Percentiles rank a stretch among this genome's conserved stretches.
These are phyloP conservation scores for Candida sp. DNA, from an alignment of 1,139 yeast species.

Conservation along the genomic window DNA sequence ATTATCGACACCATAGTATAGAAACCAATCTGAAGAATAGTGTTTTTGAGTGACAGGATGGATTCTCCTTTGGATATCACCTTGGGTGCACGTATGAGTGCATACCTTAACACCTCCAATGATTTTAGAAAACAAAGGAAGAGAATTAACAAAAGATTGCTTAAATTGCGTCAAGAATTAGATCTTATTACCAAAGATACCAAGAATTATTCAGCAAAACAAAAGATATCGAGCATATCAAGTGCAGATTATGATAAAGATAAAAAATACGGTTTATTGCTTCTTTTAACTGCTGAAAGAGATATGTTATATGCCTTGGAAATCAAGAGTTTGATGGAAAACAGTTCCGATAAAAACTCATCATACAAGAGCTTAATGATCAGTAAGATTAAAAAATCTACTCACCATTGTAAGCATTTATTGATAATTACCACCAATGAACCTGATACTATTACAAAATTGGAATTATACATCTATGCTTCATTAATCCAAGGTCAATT, in stretches of 20 bases:
- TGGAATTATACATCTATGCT: slow-evolving; percentile 61
- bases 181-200: slow-evolving; percentile 58
- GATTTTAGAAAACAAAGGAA: slow-evolving; percentile 51
- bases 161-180: slow-evolving; percentile 55
- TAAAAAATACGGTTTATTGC: slow-evolving; percentile 42
- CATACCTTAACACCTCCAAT: slow-evolving; percentile 48
- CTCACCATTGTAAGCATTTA: slow-evolving; percentile 41
- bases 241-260: slow-evolving; percentile 47
- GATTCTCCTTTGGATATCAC: slow-evolving; percentile 42
- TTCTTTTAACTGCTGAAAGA: slow-evolving; percentile 61
- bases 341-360: slow-evolving; percentile 41
- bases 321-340: slow-evolving; percentile 54
- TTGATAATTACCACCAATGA: slow-evolving; percentile 36
- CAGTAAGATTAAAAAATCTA: slow-evolving; percentile 69
- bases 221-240: slow-evolving; percentile 39
- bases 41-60: slow-evolving; percentile 10
- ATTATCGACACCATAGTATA: background rate
- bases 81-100: slow-evolving; percentile 45
- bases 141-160: slow-evolving; percentile 44
- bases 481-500: slow-evolving; percentile 60
- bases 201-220: slow-evolving; percentile 46
- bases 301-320: slow-evolving; percentile 69
- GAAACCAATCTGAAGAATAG: background rate
- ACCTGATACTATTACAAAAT: slow-evolving; percentile 23
- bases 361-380: slow-evolving; percentile 51